Percentiles rank a stretch among this genome's conserved stretches.
phyloP scores from a whole-genome alignment of 805 yeast genomes.

The Candida coleopterorum region DNA sequence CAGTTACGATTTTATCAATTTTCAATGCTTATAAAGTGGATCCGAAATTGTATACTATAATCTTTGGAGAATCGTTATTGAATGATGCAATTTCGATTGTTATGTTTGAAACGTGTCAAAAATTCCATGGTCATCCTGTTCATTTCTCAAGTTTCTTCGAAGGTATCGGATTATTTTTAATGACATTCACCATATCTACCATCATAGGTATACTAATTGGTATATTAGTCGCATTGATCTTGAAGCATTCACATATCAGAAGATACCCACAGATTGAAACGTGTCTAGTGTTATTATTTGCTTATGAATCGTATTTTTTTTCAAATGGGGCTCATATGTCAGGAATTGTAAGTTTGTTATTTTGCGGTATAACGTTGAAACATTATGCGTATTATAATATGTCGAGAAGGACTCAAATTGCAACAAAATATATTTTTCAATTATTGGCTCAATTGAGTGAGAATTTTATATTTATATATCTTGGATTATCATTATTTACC shows the following conservation, averaged over 20 bases:
- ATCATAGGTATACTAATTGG: conserved; percentile 88
- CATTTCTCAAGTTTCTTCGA: conserved; percentile 75
- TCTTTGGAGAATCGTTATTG: conserved; percentile 91
- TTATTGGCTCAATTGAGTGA: conserved; percentile 91
- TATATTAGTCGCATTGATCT: conserved; percentile 77
- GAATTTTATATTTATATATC: conserved; percentile 91
- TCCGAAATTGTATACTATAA: conserved; percentile 93
- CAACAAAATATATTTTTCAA: conserved; percentile 92
- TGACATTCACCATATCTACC: conserved; percentile 89
- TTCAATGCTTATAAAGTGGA: conserved; percentile 98
- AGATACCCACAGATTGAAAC: conserved; percentile 97
- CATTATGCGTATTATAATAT: conserved; percentile 96
- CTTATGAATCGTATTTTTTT: conserved; percentile 94
- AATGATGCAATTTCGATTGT: conserved; percentile 98
- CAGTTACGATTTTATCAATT: conserved; percentile 92
- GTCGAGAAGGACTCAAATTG: conserved; percentile 96
- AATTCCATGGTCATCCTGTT: conserved; percentile 81
- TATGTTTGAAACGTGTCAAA: conserved; percentile 97
- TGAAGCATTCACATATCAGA: conserved; percentile 90
- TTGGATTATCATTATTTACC: conserved; percentile 91
- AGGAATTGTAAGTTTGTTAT: conserved; percentile 89
- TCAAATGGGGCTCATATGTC: conserved; percentile 99
- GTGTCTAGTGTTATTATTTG: conserved; percentile 82
- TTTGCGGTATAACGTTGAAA: conserved; percentile 94
- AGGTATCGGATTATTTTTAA: conserved; percentile 88